phyloP scores from a whole-genome alignment of 2,329 filamentous ascomycete genomes.

The Colletotrichum caudatum region DNA sequence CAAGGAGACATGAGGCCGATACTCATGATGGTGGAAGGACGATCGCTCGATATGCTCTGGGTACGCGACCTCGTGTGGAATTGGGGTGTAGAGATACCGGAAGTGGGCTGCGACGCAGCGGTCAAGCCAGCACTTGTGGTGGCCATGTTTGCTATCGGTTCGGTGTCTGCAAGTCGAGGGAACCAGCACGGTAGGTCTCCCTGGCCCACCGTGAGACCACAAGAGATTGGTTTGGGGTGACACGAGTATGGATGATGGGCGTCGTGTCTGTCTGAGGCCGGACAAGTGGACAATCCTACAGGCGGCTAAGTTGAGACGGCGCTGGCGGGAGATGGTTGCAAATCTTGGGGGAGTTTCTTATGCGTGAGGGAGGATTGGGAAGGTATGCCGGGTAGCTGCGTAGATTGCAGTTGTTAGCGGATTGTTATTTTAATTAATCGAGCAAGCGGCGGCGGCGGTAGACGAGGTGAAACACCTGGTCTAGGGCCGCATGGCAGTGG shows the following conservation, averaged over 20 bases:
- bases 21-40: constrained; percentile 70
- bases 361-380: constrained; percentile 20
- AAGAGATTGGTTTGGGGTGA: constrained; percentile 40
- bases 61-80: constrained; percentile 61
- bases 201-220: constrained; percentile 39
- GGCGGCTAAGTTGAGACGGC: constrained; percentile 20
- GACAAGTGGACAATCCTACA: constrained; percentile 28
- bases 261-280: constrained; percentile 32
- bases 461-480: constrained; percentile 43
- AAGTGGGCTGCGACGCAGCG: constrained; percentile 50
- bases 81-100: constrained; percentile 50
- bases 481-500: constrained; percentile 40
- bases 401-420: constrained; percentile 31
- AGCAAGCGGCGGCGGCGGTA: constrained; percentile 23
- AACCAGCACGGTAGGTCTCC: constrained; percentile 33
- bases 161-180: constrained; percentile 26
- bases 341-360: constrained; percentile 39
- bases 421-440: constrained; percentile 20
- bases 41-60: constrained; percentile 78
- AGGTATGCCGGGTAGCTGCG: constrained; percentile 41
- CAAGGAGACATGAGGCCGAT: constrained; percentile 75
- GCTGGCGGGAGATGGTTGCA: constrained; percentile 33
- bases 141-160: constrained; percentile 39
- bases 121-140: constrained; percentile 35
- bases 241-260: constrained; percentile 30